These are phyloP conservation scores for Fusarium buxicola DNA, from an alignment of 2,329 filamentous ascomycete species.

Conservation along the genomic window DNA sequence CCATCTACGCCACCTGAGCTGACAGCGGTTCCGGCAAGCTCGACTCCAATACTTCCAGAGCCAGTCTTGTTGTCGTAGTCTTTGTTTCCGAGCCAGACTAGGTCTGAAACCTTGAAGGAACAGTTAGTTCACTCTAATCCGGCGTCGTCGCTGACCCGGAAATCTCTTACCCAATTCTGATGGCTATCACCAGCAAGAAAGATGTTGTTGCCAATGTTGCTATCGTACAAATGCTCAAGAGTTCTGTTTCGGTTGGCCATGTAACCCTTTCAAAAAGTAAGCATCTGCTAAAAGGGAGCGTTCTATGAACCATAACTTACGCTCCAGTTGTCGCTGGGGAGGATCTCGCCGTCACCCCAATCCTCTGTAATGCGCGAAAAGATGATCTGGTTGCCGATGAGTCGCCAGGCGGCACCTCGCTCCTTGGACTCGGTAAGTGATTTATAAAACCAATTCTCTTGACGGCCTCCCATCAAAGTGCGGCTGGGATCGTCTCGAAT, in stretches of 20 bases:
- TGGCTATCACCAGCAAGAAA: slow-evolving; percentile 79
- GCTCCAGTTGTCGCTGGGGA: slow-evolving; percentile 49
- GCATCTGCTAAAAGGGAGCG: fast-evolving
- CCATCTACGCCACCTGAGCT: slow-evolving; percentile 41
- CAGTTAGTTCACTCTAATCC: background rate
- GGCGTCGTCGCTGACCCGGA: fast-evolving
- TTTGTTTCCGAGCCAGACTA: slow-evolving; percentile 67
- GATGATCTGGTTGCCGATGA: slow-evolving; percentile 78
- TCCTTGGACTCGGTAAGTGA: slow-evolving; percentile 67
- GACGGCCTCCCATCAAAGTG: slow-evolving; percentile 76
- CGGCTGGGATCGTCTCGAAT: slow-evolving; percentile 75
- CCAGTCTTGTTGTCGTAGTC: slow-evolving; percentile 66
- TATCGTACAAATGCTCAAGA: slow-evolving; percentile 71
- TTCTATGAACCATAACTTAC: background rate
- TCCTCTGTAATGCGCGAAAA: slow-evolving; percentile 66
- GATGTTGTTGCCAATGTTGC: slow-evolving; percentile 78
- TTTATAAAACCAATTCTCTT: slow-evolving; percentile 81
- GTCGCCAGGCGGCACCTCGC: slow-evolving; percentile 75
- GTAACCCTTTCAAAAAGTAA: slow-evolving; percentile 61
- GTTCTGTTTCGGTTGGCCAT: slow-evolving; percentile 78
- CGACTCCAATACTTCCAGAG: slow-evolving; percentile 67
- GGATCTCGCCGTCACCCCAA: slow-evolving; percentile 46
- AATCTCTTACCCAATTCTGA: slow-evolving; percentile 35
- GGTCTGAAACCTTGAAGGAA: slow-evolving; percentile 68
- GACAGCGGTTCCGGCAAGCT: slow-evolving; percentile 76